A percentile compares a stretch with the other conserved stretches of the same genome.
Evolutionary conservation across 495 filamentous ascomycete species (phyloP).

Genomic region (Xylaria acuta): DNA sequence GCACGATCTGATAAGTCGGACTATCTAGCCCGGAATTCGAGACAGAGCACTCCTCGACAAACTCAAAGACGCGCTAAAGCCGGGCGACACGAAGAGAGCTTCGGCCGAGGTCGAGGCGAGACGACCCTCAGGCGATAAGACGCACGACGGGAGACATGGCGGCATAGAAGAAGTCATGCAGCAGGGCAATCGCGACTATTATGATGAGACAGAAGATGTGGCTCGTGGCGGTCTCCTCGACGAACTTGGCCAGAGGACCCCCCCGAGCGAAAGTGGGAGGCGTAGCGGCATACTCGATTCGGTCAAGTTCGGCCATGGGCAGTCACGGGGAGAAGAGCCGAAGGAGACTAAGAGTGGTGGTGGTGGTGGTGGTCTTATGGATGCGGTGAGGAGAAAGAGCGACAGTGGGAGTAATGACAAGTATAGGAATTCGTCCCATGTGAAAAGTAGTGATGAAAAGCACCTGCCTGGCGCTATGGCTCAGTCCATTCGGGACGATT

Average conservation of each 20-base stretch:
- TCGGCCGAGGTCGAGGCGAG: neutral
- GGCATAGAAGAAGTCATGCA: conserved; percentile 23
- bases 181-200: conserved; percentile 19
- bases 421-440: conserved; percentile 3
- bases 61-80: conserved; percentile 24
- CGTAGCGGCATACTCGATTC: neutral
- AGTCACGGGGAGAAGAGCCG: neutral
- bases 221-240: conserved; percentile 11
- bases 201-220: conserved; percentile 15
- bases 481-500: conserved; percentile 15
- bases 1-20: neutral
- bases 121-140: neutral
- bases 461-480: neutral
- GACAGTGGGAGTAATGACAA: neutral
- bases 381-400: neutral
- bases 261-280: neutral
- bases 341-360: neutral
- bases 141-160: conserved; percentile 23
- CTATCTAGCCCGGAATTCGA: conserved; percentile 13
- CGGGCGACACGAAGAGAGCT: conserved; percentile 6
- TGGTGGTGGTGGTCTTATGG: neutral
- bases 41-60: conserved; percentile 24
- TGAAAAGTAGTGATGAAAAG: neutral
- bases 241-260: neutral
- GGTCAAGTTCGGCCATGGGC: neutral